A percentile compares a stretch with the other conserved stretches of the same genome.
Conservation (phyloP, 1,139 yeast species). For the Suhomyces maxii region DNA sequence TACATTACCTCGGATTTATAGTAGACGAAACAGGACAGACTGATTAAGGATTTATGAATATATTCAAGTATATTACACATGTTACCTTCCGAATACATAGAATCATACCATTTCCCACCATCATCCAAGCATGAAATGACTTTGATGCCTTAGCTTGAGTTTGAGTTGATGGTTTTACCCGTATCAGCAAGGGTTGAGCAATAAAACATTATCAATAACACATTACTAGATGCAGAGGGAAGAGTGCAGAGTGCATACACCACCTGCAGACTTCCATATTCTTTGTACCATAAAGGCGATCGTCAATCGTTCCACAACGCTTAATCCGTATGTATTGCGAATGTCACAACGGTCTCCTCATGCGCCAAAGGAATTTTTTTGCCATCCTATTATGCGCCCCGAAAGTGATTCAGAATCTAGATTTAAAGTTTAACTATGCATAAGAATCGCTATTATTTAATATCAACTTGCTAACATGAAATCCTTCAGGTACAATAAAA, state of each 20-base stretch:
- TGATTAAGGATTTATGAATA: too few relatives aligned
- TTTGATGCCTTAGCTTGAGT: too few relatives aligned
- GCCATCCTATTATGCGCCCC: neutral
- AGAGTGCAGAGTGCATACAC: neutral
- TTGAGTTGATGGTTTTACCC: too few relatives aligned
- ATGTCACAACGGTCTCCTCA: slow-evolving; percentile 8
- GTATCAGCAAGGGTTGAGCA: too few relatives aligned
- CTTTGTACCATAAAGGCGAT: slow-evolving; percentile 3
- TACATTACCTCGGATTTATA: neutral
- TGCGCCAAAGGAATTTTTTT: neutral
- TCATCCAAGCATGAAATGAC: too few relatives aligned
- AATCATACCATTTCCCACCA: too few relatives aligned
- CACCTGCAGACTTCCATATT: slow-evolving; percentile 9
- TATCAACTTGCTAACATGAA: neutral
- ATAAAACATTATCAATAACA: too few relatives aligned
- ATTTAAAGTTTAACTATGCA: slow-evolving; percentile 7
- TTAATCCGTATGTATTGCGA: slow-evolving; percentile 4
- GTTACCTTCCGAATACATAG: too few relatives aligned
- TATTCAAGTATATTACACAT: too few relatives aligned
- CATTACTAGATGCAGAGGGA: neutral
- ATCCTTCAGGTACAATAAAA: neutral
- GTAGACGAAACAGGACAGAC: too few relatives aligned
- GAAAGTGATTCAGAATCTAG: neutral
- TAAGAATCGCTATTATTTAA: slow-evolving; percentile 3
- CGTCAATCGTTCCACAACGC: slow-evolving; percentile 8